Conservation (phyloP, 2,329 filamentous ascomycete species). For the Pseudocercospora vitis region DNA sequence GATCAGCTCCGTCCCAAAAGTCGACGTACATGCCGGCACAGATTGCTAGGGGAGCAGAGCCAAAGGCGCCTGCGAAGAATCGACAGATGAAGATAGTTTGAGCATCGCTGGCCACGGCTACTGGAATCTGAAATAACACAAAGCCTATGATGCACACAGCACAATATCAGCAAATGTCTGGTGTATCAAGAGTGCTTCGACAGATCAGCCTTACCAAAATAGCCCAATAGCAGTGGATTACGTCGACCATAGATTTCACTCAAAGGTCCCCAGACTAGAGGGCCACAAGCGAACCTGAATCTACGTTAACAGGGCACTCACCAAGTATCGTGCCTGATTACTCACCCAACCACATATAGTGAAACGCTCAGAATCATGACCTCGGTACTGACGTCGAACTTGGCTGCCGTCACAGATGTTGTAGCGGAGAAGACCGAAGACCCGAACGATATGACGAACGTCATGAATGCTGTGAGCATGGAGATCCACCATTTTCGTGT, state of each 20-base stretch:
- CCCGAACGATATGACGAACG: constrained; percentile 56
- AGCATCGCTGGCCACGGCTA: constrained; percentile 54
- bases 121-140: constrained; percentile 55
- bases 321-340: not conserved
- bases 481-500: constrained; percentile 40
- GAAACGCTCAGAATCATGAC: constrained; percentile 27
- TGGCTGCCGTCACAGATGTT: constrained; percentile 13
- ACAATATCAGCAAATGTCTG: too few relatives aligned
- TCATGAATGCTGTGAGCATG: constrained; percentile 18
- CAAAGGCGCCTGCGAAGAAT: constrained; percentile 55
- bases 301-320: not conserved
- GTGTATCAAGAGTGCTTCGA: too few relatives aligned
- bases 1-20: constrained; percentile 40
- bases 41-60: constrained; percentile 50
- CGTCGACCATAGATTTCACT: constrained; percentile 58
- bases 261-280: constrained; percentile 12
- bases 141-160: too few relatives aligned
- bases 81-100: constrained; percentile 55
- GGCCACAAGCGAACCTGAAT: constrained; percentile 31
- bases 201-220: too few relatives aligned
- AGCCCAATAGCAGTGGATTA: constrained; percentile 35
- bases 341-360: constrained; percentile 22
- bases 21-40: constrained; percentile 51
- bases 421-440: constrained; percentile 29
- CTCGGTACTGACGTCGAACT: constrained; percentile 24